Evolutionary conservation across 1,139 yeast genomes (phyloP).

Genomic region (Saccharomycopsis hybrid): DNA sequence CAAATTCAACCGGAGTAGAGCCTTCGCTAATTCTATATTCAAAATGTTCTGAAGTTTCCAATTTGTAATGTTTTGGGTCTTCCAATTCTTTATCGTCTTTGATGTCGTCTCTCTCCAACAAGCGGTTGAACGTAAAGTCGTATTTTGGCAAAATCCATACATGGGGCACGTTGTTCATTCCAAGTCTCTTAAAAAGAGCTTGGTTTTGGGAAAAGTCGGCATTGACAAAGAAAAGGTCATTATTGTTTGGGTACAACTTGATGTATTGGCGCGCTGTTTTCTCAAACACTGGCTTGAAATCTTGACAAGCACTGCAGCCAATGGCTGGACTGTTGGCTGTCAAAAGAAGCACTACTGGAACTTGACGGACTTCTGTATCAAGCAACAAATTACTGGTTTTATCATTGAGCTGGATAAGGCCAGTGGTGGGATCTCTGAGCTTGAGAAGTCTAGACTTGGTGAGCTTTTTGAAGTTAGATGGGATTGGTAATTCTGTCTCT

Average conservation of each 20-base stretch:
- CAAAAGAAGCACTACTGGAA: constrained; percentile 37
- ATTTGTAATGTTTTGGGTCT: constrained; percentile 2
- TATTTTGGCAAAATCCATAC: constrained; percentile 50
- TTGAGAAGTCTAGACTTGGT: constrained; percentile 4
- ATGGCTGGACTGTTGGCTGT: constrained; percentile 37
- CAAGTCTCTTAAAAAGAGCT: constrained; percentile 36
- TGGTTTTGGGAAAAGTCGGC: constrained; percentile 44
- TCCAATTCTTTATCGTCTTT: constrained; percentile 2
- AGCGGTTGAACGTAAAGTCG: too few relatives aligned
- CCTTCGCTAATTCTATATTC: constrained; percentile 28
- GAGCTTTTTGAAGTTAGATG: constrained; percentile 1
- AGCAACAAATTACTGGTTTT: constrained; percentile 9
- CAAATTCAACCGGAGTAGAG: constrained; percentile 38
- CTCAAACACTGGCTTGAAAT: constrained; percentile 35
- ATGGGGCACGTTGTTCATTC: constrained; percentile 50
- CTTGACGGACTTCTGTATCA: constrained; percentile 32
- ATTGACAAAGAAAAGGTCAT: constrained; percentile 40
- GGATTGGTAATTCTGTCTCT: too few relatives aligned
- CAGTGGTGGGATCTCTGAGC: constrained; percentile 4
- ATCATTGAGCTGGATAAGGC: constrained; percentile 13
- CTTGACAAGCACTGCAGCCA: constrained; percentile 38
- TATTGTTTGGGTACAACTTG: constrained; percentile 20
- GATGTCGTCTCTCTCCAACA: background rate
- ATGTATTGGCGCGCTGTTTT: constrained; percentile 39
- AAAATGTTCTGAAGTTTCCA: constrained; percentile 25